Conservation (phyloP, 2,329 filamentous ascomycete genomes). For the Scedosporium minutisporum region DNA sequence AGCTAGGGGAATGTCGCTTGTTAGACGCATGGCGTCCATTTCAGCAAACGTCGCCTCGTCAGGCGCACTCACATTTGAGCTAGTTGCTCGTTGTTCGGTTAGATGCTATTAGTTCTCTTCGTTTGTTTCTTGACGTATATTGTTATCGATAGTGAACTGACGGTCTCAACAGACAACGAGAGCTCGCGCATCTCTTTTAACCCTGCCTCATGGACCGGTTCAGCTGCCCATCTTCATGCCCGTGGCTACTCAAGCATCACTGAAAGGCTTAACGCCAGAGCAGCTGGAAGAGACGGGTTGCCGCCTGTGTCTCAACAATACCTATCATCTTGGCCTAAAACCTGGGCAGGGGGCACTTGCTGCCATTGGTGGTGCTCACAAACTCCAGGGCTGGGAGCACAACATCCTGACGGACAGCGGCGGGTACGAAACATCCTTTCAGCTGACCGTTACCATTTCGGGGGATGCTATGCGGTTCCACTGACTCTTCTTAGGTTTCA, state of each 20-base stretch:
- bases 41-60: slow-evolving; percentile 38
- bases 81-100: slow-evolving; percentile 71
- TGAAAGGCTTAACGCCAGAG: slow-evolving; percentile 88
- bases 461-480: not conserved
- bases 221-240: slow-evolving; percentile 96
- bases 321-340: slow-evolving; percentile 91
- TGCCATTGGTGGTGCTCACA: slow-evolving; percentile 83
- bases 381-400: slow-evolving; percentile 86
- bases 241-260: slow-evolving; percentile 88
- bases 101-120: not conserved
- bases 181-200: slow-evolving; percentile 79
- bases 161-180: slow-evolving; percentile 63
- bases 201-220: slow-evolving; percentile 84
- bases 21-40: slow-evolving; percentile 34
- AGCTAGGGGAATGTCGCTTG: slow-evolving; percentile 17
- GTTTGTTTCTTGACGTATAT: not conserved
- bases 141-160: not conserved
- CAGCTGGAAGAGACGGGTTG: slow-evolving; percentile 87
- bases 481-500: slow-evolving; percentile 63
- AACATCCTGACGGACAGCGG: slow-evolving; percentile 84
- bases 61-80: slow-evolving; percentile 67
- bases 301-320: slow-evolving; percentile 91
- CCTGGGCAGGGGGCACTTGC: slow-evolving; percentile 86
- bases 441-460: slow-evolving; percentile 7
- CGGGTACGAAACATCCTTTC: slow-evolving; percentile 39